Base-by-base conservation (phyloP, 2,329 filamentous ascomycete species). In the Claviceps capensis region DNA sequence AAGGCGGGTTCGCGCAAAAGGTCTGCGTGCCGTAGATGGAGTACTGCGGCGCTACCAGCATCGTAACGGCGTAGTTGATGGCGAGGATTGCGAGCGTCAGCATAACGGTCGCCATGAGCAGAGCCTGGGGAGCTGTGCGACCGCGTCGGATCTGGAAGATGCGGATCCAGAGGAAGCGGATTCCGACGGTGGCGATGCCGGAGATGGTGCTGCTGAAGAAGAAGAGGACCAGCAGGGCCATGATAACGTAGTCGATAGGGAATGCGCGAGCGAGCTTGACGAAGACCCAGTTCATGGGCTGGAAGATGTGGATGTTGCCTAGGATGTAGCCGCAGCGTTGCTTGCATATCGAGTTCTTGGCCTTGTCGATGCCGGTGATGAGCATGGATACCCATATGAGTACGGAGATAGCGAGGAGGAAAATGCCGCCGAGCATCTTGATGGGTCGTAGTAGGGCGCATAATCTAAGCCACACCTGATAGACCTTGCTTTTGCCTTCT, bases 31-130 rank as follows among this genome's bases (percentile, higher is more conserved):
- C 93, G 64, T 88, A 98, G 51, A 85, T 94, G 47, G 91, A 82
- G 65, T 98, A 98, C 63, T 97, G 90, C 1, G 93, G 93, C 5
- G 89, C 93, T n/a, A 95, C 82, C 56, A 97, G 76, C 85, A 94
- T 95, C 53, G 88, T 85, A 43, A 97, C 74, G 8, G 88, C 82
- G 67, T 97, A 98, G 71, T 97, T 95, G 67, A 95, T 85, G 37
- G 88, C 93, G 44, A 98, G 72, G 2, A 87, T 87, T 58, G 94
- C 91, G 57, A 97, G 77, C 0, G 88, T 91, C 47, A 98, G 76
- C 73, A 98, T 82, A 11, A 94, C 88, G 0, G 91, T 96, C 1
- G 88, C 86, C 63, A 96, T 82, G 51, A 98, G 79, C 6, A 98
- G 76, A 1, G 91, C 93, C 66, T 97, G 93, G 0, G 93, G 93